Conservation (phyloP, 371 early-diverging fungal genomes). For the Thermomucor indicae-seudaticae region DNA sequence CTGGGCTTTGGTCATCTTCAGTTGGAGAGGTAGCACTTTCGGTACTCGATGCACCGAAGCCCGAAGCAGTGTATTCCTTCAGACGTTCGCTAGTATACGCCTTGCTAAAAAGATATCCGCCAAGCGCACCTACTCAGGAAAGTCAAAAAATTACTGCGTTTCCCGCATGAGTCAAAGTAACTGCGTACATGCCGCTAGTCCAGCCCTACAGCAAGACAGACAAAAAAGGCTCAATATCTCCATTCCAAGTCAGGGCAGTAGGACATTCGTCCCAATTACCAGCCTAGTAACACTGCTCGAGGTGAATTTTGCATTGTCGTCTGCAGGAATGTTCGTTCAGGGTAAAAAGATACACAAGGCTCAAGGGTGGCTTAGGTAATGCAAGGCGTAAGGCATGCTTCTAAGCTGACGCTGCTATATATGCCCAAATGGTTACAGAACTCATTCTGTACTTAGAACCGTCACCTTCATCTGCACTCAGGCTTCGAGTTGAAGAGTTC, state of each 20-base stretch:
- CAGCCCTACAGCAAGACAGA: constrained; percentile 7
- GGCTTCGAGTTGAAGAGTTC: constrained; percentile 13
- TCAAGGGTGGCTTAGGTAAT: not conserved
- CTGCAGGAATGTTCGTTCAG: not conserved
- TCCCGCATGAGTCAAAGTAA: not conserved
- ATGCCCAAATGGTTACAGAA: too few species aligned
- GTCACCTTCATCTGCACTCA: constrained; percentile 1
- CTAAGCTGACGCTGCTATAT: too few species aligned
- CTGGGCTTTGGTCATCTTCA: not conserved
- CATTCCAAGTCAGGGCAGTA: not conserved
- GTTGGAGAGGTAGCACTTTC: not conserved
- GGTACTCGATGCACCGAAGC: constrained; percentile 3
- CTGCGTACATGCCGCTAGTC: constrained; percentile 12
- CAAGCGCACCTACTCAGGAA: constrained; percentile 14
- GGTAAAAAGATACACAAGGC: not conserved
- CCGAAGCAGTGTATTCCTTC: constrained; percentile 9
- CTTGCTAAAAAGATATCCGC: constrained; percentile 19
- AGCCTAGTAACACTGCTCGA: constrained; percentile 14
- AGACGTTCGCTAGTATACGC: constrained; percentile 13
- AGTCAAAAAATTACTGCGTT: not conserved
- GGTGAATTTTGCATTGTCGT: constrained; percentile 16
- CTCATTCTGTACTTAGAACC: constrained; percentile 39
- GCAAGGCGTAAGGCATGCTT: too few species aligned
- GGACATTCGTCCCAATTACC: constrained; percentile 3
- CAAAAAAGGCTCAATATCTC: not conserved